Evolutionary conservation across 2,329 filamentous ascomycete species (phyloP).

Genomic region (Arthrobotrys pseudoclavata): DNA sequence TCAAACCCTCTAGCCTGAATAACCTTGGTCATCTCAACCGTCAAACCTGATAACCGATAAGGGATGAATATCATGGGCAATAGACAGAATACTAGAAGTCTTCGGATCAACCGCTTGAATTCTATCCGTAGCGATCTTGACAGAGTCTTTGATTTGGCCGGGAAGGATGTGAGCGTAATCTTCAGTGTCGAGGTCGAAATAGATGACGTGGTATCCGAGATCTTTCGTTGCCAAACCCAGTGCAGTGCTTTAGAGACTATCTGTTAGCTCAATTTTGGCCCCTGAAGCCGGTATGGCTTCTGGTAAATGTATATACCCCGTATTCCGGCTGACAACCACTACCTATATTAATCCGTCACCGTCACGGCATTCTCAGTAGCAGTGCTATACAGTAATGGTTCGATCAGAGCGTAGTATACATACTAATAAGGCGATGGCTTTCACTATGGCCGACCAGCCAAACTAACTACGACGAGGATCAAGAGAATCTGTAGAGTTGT

Average conservation of each 20-base stretch:
- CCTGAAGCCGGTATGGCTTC: too few species aligned
- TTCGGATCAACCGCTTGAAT: slow-evolving; percentile 65
- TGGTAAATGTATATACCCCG: slow-evolving; percentile 22
- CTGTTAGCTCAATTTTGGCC: background rate
- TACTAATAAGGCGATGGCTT: slow-evolving; percentile 34
- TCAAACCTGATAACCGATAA: slow-evolving; percentile 70
- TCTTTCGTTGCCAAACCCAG: slow-evolving; percentile 63
- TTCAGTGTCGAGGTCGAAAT: slow-evolving; percentile 74
- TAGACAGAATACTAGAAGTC: slow-evolving; percentile 69
- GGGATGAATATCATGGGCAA: slow-evolving; percentile 73
- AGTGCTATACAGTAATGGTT: too few species aligned
- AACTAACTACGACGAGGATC: slow-evolving; percentile 40
- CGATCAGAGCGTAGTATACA: background rate
- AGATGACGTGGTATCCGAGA: slow-evolving; percentile 69
- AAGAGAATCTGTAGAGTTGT: slow-evolving; percentile 2
- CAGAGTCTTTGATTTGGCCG: slow-evolving; percentile 69
- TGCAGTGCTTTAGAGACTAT: slow-evolving; percentile 25
- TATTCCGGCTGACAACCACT: slow-evolving; percentile 34
- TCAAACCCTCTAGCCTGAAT: slow-evolving; percentile 67
- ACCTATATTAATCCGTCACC: background rate
- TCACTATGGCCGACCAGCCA: slow-evolving; percentile 37
- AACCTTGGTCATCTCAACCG: slow-evolving; percentile 68
- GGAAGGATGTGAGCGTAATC: slow-evolving; percentile 73
- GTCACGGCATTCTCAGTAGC: background rate
- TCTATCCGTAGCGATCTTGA: slow-evolving; percentile 70